Evolutionary conservation across 495 filamentous ascomycete species (phyloP).

Genomic region (Xylaria castorea): DNA sequence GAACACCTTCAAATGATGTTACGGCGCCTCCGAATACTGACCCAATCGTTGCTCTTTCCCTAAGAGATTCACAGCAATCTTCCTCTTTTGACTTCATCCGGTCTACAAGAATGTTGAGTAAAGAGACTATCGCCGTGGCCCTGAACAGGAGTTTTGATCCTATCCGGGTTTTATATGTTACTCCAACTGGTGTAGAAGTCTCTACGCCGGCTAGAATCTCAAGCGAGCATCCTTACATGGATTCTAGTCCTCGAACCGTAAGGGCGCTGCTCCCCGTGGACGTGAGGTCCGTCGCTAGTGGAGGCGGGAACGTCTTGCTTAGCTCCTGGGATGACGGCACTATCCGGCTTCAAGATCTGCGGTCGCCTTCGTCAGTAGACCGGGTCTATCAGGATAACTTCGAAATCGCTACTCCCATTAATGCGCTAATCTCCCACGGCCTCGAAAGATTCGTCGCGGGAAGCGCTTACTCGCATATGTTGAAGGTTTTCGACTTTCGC

Average conservation of each 20-base stretch:
- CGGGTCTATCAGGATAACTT: conserved; percentile 54
- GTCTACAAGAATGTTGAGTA: conserved; percentile 46
- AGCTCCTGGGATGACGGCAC: conserved; percentile 57
- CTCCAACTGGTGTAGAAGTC: conserved; percentile 45
- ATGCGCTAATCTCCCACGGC: conserved; percentile 50
- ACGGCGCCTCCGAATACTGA: conserved; percentile 21
- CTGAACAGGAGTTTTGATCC: conserved; percentile 44
- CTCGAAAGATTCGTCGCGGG: conserved; percentile 52
- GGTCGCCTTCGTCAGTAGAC: conserved; percentile 46
- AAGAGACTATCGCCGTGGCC: conserved; percentile 46
- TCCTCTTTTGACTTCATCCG: conserved; percentile 36
- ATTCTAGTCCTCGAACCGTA: conserved; percentile 32
- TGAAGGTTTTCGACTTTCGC: conserved; percentile 59
- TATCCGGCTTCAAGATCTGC: conserved; percentile 52
- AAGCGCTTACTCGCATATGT: conserved; percentile 40
- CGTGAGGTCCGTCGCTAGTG: conserved; percentile 33
- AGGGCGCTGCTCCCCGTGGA: conserved; percentile 49
- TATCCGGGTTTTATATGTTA: conserved; percentile 49
- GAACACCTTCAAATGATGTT: background rate
- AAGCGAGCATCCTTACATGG: conserved; percentile 5
- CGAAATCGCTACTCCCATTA: conserved; percentile 46
- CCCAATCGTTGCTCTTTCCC: conserved; percentile 21
- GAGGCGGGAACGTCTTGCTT: conserved; percentile 47
- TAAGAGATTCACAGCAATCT: conserved; percentile 19
- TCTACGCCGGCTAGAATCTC: conserved; percentile 32